Evolutionary conservation across 108 stramenopile species (phyloP), one percentile per base, ranked within the genome.

Genomic region (Skeletonema tropicum): DNA sequence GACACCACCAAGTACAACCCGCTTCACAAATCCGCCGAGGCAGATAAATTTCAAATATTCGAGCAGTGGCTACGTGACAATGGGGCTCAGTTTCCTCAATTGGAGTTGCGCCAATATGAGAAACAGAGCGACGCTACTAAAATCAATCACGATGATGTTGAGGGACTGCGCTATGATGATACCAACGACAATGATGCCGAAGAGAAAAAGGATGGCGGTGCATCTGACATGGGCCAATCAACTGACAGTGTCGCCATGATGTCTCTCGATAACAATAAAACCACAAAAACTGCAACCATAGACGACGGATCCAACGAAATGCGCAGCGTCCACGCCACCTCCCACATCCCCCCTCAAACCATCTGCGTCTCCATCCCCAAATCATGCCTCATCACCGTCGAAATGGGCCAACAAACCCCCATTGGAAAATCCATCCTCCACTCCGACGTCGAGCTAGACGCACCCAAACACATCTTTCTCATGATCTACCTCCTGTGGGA

Each of bases 381-480:
- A 7, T 83, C 83, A 63, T 99, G 97, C 68, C 86, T 99, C 29
- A 98, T 99, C 68, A 99, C 99, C 3, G 99, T 99, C 5, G 98
- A 99, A 91, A 99, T 99, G 98, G 99, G 99, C 36, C 97, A 98
- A 73, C 80, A 88, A 32, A 96, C 95, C 15, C 83, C 91, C 60
- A 92, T 98, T 21, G 98, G 98, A 23, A 87, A 90, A 29, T 71
- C 80, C 32, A 93, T 98, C 42, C 57, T 95, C 5, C 42, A 77
- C 6, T 68, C 80, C 13, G 90, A 95, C 21, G 60, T 98, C 10
- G 96, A 96, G 67, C 71, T 99, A 52, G 98, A 98, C 81, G 98
- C 99, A 10, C 97, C 98, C 61, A 99, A 99, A 82, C 98, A 99
- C 80, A 96, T 98, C 42, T 99, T 96, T 68, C 87, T 98, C 14